A percentile compares a stretch with the other conserved stretches of the same genome.
These are phyloP conservation scores for Cladophialophora yegresii DNA, from an alignment of 2,329 filamentous ascomycete genomes.

Conservation along the genomic window DNA sequence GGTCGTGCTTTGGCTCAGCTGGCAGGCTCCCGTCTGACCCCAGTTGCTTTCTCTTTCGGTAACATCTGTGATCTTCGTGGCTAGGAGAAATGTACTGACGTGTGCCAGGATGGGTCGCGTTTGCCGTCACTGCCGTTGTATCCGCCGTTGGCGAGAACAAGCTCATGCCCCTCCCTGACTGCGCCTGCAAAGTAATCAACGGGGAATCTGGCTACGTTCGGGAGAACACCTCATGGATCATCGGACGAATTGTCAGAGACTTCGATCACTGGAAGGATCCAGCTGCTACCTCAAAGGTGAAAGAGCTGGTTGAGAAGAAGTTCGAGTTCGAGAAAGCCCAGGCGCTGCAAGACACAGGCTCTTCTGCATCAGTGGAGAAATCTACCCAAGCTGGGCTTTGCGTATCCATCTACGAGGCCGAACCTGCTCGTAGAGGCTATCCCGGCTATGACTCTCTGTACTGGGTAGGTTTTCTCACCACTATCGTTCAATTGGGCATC, in stretches of 20 bases:
- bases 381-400: conserved; percentile 29
- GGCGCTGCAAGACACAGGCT: conserved; percentile 16
- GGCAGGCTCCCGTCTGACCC: conserved; percentile 33
- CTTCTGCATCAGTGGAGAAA: background rate
- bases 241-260: conserved; percentile 50
- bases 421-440: conserved; percentile 19
- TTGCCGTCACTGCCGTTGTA: conserved; percentile 40
- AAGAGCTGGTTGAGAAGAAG: conserved; percentile 11
- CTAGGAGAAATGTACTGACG: background rate
- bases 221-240: conserved; percentile 48
- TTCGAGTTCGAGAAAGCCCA: conserved; percentile 20
- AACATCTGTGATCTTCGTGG: background rate
- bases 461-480: conserved; percentile 36
- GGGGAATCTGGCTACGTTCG: conserved; percentile 41
- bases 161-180: conserved; percentile 43
- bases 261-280: conserved; percentile 38
- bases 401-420: conserved; percentile 33
- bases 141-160: conserved; percentile 40
- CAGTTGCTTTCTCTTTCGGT: conserved; percentile 45
- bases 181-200: conserved; percentile 43
- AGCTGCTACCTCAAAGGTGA: conserved; percentile 4
- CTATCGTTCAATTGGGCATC: conserved; percentile 41
- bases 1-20: conserved; percentile 42
- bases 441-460: conserved; percentile 31
- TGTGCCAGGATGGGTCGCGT: conserved; percentile 42